Evolutionary conservation across 169 alveolate genomes (phyloP), one percentile per base, ranked within the genome.

Genomic region (Hepatocystis sp.): DNA sequence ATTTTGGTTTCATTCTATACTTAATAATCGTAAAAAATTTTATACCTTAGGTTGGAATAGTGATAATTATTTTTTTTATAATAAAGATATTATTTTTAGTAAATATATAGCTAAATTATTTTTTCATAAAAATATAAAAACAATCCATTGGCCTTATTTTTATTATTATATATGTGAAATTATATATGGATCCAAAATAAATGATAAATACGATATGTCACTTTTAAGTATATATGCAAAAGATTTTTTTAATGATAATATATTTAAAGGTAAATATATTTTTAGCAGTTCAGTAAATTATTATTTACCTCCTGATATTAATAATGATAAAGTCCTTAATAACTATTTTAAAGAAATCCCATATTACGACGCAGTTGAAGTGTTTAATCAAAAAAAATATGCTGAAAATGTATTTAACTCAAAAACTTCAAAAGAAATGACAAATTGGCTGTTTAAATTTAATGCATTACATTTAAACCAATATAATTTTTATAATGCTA

Each of bases 21-120:
- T 95, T 5, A 95, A 94, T 71, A 98, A 95, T 85, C 91, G 98
- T 56, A 96, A 96, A 90, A 95, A 95, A 67, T 96, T 95, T 91
- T 95, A 96, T 63, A 91, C 95, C 52, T 84, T 96, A 4, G 99
- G 99, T 21, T 96, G 98, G 98, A 95, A 95, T 89, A 34, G 51
- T 40, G 97, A 94, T 17, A 86, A 93, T 65, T 96, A 96, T 81
- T 96, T 95, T 42, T 96, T 96, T 90, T 95, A 95, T 56, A 96
- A 96, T 84, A 94, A 96, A 39, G 99, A 96, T 49, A 42, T 81
- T 7, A 47, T 81, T 15, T 51, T 81, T 17, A 63, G 89, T 46
- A 81, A 81, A 42, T 61, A 81, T 56, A 81, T 81, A 4, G 46
- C 84, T 8, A 40, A 61, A 63, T 40, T 81, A 39, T 81, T 81